A percentile compares a stretch with the other conserved stretches of the same genome.
Conservation (phyloP, 306 rosid species). For the Cucurbita argyrosperma region DNA sequence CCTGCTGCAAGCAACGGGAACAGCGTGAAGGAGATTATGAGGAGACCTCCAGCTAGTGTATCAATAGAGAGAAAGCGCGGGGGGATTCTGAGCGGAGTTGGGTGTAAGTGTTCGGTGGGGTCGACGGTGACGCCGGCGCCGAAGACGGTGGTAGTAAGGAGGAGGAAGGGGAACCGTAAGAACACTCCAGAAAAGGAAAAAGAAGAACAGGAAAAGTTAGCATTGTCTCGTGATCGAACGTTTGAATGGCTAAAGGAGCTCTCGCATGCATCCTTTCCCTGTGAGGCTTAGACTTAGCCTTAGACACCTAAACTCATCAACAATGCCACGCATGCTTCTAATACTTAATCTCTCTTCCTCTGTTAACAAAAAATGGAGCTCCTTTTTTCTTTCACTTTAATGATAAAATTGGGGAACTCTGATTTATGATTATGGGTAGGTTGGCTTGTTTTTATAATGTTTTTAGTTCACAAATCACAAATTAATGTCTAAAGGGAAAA, state of each 20-base stretch:
- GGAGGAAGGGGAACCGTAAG: neutral
- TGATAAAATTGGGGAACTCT: no score
- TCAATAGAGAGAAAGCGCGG: slow-evolving; percentile 19
- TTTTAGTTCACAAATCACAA: neutral
- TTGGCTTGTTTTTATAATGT: neutral
- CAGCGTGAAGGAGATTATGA: neutral
- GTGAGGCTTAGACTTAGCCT: neutral
- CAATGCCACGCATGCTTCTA: neutral
- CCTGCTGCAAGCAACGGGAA: neutral
- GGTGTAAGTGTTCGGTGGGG: slow-evolving; percentile 48
- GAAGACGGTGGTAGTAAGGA: slow-evolving; percentile 7
- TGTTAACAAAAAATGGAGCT: no score
- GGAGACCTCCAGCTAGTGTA: neutral
- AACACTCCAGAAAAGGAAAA: neutral
- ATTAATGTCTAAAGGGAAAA: neutral
- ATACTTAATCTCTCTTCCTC: neutral
- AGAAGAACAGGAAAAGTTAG: slow-evolving; percentile 5
- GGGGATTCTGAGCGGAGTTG: slow-evolving; percentile 30
- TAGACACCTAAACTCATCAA: neutral
- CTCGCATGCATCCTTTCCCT: slow-evolving; percentile 12
- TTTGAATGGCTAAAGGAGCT: slow-evolving; percentile 16
- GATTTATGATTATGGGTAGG: neutral
- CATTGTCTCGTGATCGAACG: slow-evolving; percentile 11
- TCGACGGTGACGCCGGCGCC: neutral
- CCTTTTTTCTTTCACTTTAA: no score